Evolutionary conservation across 331 rosid species (phyloP), one percentile per base, ranked within the genome.

Genomic region (Telfairia occidentalis): DNA sequence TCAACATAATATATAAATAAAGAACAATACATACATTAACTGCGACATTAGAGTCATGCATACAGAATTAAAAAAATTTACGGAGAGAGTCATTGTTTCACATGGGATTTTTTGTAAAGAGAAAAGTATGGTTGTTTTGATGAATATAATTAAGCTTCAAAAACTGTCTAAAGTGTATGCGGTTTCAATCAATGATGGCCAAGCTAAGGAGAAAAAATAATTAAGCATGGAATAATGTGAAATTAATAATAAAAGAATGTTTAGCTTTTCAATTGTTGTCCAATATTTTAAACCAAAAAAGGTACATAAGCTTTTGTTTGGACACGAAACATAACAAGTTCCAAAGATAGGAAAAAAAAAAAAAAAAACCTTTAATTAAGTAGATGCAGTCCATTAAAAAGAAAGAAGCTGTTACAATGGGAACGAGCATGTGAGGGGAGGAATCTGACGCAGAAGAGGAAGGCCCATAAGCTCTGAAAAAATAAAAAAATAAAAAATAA

Each of bases 341-440:
- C 74, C 74, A 69, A 69, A 40, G 74, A 42, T 69, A 9, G 28
- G 2, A 48, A 48, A 48, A 48, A 48, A 48, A 9, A 18, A 35
- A 64, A 50, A 34, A 32, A 34, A 60, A 32, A 15, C 10, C 11
- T 21, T 58, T 18, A 75, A 7, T 63, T 9, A 63, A 35, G 24
- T 19, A 28, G 30, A 57, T 26, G 64, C 35, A 57, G 9, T 57
- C 34, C 64, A 57, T 57, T 57, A 57, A 57, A 74, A 73, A 42
- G 26, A 30, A 59, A 63, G 26, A 34, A 63, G 40, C 45, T 34
- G 46, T 18, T 61, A 34, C 7, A 35, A n/a, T 34, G 9, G 79
- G 48, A 77, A 48, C 32, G 18, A 32, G 84, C 86, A 85, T 85
- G 88, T 85, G 88, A 78, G 58, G 57, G 49, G 12, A 65, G 78